Conservation (phyloP, 2,329 filamentous ascomycete genomes). For the Ambrosiella cleistominuta region DNA sequence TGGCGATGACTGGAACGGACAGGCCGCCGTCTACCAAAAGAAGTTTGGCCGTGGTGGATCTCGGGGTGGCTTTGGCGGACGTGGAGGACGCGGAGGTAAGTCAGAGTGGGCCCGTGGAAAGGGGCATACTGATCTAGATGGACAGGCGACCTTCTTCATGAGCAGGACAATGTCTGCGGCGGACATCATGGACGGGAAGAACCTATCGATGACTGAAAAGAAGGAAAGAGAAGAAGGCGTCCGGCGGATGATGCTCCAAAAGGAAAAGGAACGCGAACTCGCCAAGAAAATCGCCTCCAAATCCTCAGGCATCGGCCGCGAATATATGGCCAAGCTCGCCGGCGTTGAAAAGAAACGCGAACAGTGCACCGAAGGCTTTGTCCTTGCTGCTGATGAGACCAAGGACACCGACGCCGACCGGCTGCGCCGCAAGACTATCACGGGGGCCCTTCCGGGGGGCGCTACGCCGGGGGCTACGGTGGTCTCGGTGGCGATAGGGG, state of each 20-base stretch:
- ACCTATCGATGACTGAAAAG: slow-evolving; percentile 30
- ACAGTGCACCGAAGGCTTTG: background rate
- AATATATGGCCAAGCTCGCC: slow-evolving; percentile 41
- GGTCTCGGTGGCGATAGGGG: background rate
- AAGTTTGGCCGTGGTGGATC: slow-evolving; percentile 30
- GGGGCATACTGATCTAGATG: slow-evolving; percentile 38
- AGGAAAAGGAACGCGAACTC: slow-evolving; percentile 57
- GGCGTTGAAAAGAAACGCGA: background rate
- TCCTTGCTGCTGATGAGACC: background rate
- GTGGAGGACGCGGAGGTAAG: background rate
- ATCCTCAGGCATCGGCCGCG: slow-evolving; percentile 42
- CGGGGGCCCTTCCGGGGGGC: background rate
- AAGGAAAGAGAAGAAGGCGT: slow-evolving; percentile 48
- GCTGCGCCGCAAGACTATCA: slow-evolving; percentile 1
- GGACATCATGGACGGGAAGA: slow-evolving; percentile 41
- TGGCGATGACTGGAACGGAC: slow-evolving; percentile 19
- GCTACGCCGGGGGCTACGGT: background rate
- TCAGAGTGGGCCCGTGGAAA: slow-evolving; percentile 11
- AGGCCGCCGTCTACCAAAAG: slow-evolving; percentile 16
- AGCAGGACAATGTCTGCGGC: slow-evolving; percentile 35
- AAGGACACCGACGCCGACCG: background rate
- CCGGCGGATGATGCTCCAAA: slow-evolving; percentile 43
- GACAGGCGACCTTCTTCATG: slow-evolving; percentile 40
- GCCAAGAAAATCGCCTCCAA: slow-evolving; percentile 47
- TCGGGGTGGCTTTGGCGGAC: background rate